Evolutionary conservation across 1,139 yeast species (phyloP), one percentile per base, ranked within the genome.

Genomic region (Scheffersomyces illinoinensis): DNA sequence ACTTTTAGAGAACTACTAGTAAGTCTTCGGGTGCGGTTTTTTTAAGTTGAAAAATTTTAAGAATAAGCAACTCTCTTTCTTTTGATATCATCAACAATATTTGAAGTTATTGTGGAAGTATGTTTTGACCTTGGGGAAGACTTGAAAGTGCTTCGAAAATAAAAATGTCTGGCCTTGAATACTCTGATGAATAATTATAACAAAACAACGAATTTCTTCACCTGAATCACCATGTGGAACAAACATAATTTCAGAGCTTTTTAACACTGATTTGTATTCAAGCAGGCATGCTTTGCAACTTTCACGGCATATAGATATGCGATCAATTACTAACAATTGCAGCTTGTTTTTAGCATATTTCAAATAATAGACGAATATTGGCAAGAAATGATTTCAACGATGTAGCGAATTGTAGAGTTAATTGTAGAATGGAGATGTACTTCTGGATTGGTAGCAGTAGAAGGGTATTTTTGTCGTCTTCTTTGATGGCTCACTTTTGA

Each of bases 131-230:
- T 12, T 33, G 10, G 4, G 2, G 17, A 12, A 14, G 43, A 10
- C 43, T 33, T 33, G 43, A 33, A 33, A 33, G 43, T 33, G 43
- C 17, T 33, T 10, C 3, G 43, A 12, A 33, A 33, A 5, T 12
- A 17, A 4, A 33, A 33, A 33, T 33, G 43, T 8, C 43, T 14
- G 14, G 43, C 10, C 43, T 33, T 33, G 58, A 61, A 57, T 59
- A 57, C 55, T 56, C 72, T 74, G 81, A 77, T 78, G 83, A 78
- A 77, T 71, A 69, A 73, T 70, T 69, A 70, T 70, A 69, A 33
- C 68, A 74, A 71, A 68, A 76, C 81, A 74, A 78, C 81, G 89
- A 85, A 85, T 85, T 85, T 85, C 89, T 85, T 85, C 89, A 84
- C 78, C 89, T 84, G 89, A 85, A 82, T 63, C 66, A 68, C 76